A percentile compares a stretch with the other conserved stretches of the same genome.
phyloP scores from a whole-genome alignment of 2,329 filamentous ascomycete species.

The Arthrobotrys megalospora region DNA sequence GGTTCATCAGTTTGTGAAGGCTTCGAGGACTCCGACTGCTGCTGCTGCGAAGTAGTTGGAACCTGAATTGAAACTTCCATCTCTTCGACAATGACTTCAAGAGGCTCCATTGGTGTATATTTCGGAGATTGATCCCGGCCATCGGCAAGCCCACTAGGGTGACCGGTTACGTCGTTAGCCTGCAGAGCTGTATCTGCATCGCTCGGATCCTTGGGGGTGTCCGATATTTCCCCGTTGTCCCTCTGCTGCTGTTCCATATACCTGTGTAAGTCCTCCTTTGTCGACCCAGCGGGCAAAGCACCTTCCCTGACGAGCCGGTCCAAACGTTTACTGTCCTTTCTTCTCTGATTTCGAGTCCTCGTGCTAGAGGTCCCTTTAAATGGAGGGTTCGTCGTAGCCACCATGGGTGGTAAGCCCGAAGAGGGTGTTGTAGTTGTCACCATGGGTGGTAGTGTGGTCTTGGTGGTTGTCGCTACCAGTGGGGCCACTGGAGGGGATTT shows the following conservation, averaged over 20 bases:
- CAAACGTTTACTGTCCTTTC: slow-evolving; percentile 45
- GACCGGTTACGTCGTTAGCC: background rate
- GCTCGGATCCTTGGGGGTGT: background rate
- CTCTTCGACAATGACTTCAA: slow-evolving; percentile 37
- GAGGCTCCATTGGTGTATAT: slow-evolving; percentile 50
- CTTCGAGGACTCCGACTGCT: background rate
- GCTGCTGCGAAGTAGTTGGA: slow-evolving; percentile 31
- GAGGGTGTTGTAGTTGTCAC: background rate
- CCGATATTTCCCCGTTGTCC: background rate
- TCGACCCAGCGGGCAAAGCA: slow-evolving; percentile 41
- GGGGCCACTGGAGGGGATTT: background rate
- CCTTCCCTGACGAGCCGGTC: slow-evolving; percentile 40
- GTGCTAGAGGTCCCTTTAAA: slow-evolving; percentile 48
- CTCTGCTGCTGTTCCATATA: slow-evolving; percentile 14
- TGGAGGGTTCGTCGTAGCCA: slow-evolving; percentile 7
- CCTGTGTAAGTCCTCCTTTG: slow-evolving; percentile 47
- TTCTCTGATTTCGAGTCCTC: slow-evolving; percentile 51
- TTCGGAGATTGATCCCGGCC: slow-evolving; percentile 23
- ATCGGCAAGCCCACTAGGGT: background rate
- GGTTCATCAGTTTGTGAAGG: background rate
- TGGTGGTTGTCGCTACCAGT: background rate
- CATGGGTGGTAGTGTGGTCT: background rate
- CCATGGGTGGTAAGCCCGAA: slow-evolving; percentile 7
- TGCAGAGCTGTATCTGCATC: background rate
- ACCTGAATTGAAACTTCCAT: slow-evolving; percentile 29